Percentiles rank a stretch among this genome's conserved stretches.
Conservation (phyloP, 139 green algal genomes). For the Astrephomene gubernaculifera region DNA sequence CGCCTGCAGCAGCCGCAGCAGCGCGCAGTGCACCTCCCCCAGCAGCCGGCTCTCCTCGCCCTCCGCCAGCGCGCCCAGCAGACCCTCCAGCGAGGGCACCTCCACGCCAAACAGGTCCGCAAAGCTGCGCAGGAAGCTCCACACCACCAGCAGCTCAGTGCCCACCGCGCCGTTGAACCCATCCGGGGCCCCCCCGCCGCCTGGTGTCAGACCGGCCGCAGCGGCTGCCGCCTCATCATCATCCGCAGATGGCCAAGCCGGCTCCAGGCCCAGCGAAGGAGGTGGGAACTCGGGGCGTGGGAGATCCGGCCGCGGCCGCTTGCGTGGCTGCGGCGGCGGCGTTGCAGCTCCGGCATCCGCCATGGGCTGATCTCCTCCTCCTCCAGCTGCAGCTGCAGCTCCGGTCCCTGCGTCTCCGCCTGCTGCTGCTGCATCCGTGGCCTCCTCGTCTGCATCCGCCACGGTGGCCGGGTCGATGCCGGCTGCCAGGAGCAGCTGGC, state of each 20-base stretch:
- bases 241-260: slow-evolving; percentile 54
- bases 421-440: not conserved
- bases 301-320: slow-evolving; percentile 46
- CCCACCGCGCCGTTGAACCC: slow-evolving; percentile 44
- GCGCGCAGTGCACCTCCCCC: slow-evolving; percentile 73
- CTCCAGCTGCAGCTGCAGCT: too few species aligned
- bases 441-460: slow-evolving; percentile 35
- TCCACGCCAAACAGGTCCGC: slow-evolving; percentile 74
- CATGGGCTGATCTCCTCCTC: not conserved
- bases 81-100: slow-evolving; percentile 65
- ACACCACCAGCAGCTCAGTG: slow-evolving; percentile 72
- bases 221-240: not conserved
- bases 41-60: slow-evolving; percentile 68
- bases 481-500: slow-evolving; percentile 61
- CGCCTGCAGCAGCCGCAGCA: slow-evolving; percentile 77
- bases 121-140: slow-evolving; percentile 83
- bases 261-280: slow-evolving; percentile 61
- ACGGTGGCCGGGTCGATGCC: slow-evolving; percentile 45
- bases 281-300: slow-evolving; percentile 81
- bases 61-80: slow-evolving; percentile 65
- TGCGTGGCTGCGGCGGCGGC: slow-evolving; percentile 34
- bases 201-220: too few species aligned
- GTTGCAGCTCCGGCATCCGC: slow-evolving; percentile 14
- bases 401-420: not conserved
- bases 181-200: too few species aligned